A percentile compares a stretch with the other conserved stretches of the same genome.
phyloP scores from a whole-genome alignment of 2,329 filamentous ascomycete genomes.

The Aureobasidium sp. region DNA sequence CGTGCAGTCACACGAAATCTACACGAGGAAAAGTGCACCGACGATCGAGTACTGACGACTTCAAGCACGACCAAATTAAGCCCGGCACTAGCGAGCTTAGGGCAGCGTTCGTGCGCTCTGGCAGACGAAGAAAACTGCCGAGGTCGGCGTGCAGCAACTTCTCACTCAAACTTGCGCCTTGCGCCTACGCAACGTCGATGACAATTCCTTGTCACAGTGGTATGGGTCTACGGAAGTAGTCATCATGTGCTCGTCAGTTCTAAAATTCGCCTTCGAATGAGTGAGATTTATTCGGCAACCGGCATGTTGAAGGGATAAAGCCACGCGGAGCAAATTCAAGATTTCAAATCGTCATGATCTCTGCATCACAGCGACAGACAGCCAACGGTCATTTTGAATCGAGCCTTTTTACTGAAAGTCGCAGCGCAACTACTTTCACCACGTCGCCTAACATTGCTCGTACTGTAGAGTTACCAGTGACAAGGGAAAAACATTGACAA shows the following conservation, averaged over 20 bases:
- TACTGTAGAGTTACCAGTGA: background rate
- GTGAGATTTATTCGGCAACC: background rate
- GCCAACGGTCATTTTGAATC: too few relatives aligned
- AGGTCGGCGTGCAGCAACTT: conserved; percentile 3
- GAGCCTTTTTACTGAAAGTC: too few relatives aligned
- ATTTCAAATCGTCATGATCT: background rate
- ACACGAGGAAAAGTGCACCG: conserved; percentile 2
- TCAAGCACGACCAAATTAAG: conserved; percentile 6
- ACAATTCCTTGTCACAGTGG: background rate
- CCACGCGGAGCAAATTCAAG: background rate
- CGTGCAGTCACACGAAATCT: conserved; percentile 6
- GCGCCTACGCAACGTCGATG: background rate
- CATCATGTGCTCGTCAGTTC: background rate
- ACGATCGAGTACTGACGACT: conserved; percentile 8
- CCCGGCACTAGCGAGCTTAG: conserved; percentile 9
- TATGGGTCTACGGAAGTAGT: background rate
- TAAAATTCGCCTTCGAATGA: background rate
- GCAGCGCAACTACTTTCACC: background rate
- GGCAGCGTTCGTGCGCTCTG: background rate
- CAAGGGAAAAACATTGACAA: background rate
- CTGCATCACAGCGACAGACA: background rate
- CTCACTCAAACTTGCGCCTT: background rate
- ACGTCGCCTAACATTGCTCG: background rate
- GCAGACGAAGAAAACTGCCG: background rate
- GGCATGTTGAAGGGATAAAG: background rate